Evolutionary conservation across 805 yeast species (phyloP).

Genomic region (Candida dendrica): DNA sequence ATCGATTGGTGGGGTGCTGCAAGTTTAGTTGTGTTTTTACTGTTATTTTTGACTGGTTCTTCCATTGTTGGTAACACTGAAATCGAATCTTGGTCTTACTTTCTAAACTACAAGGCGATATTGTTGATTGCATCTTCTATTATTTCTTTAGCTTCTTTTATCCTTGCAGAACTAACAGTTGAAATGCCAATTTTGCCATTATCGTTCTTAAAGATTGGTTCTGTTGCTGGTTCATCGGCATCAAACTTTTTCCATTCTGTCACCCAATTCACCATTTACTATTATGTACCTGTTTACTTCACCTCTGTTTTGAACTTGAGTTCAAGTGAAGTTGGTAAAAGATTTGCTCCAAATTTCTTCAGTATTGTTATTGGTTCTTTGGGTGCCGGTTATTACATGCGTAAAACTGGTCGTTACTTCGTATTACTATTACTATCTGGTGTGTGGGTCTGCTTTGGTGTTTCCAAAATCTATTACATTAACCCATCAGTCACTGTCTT

Average conservation of each 20-base stretch:
- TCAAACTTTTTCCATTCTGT: slow-evolving; percentile 48
- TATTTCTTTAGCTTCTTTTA: slow-evolving; percentile 33
- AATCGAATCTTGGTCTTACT: background rate
- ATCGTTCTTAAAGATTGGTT: slow-evolving; percentile 43
- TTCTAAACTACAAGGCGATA: background rate
- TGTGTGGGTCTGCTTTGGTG: slow-evolving; percentile 39
- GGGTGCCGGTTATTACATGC: slow-evolving; percentile 61
- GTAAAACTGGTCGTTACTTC: slow-evolving; percentile 52
- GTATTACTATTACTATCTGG: slow-evolving; percentile 37
- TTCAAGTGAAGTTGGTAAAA: slow-evolving; percentile 51
- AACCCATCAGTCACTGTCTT: slow-evolving; percentile 27
- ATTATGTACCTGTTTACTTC: slow-evolving; percentile 56
- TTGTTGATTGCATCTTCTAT: slow-evolving; percentile 26
- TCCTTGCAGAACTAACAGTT: slow-evolving; percentile 34
- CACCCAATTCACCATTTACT: slow-evolving; percentile 35
- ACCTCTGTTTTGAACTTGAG: slow-evolving; percentile 46
- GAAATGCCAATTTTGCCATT: slow-evolving; percentile 60
- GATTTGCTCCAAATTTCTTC: slow-evolving; percentile 55
- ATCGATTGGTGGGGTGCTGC: slow-evolving; percentile 51
- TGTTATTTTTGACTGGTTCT: slow-evolving; percentile 41
- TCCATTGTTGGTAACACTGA: slow-evolving; percentile 41
- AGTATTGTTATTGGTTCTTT: slow-evolving; percentile 53
- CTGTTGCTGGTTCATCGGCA: slow-evolving; percentile 57
- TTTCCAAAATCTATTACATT: slow-evolving; percentile 25
- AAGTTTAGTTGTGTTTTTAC: slow-evolving; percentile 36